Conservation (phyloP, 2,329 filamentous ascomycete genomes). For the Raffaelea ambrosiae region DNA sequence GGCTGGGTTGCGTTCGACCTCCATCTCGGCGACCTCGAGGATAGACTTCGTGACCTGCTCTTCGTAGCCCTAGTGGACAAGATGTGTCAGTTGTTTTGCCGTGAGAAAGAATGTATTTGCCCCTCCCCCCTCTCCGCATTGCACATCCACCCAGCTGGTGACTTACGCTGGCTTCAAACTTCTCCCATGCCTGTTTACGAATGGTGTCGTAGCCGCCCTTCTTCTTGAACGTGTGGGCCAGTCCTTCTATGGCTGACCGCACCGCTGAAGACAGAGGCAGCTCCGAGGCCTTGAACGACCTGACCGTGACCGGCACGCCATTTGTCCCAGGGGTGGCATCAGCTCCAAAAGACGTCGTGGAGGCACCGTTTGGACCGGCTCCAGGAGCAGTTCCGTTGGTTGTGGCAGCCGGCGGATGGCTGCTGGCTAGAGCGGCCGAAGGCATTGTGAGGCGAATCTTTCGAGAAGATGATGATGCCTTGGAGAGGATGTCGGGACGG, state of each 20-base stretch:
- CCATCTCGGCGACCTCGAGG: constrained; percentile 60
- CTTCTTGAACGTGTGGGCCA: constrained; percentile 78
- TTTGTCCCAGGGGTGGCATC: not conserved
- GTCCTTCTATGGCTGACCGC: constrained; percentile 61
- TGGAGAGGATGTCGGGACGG: too few relatives aligned
- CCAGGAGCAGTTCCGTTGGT: not conserved
- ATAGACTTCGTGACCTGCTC: constrained; percentile 57
- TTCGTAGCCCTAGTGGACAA: constrained; percentile 53
- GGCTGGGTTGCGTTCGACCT: constrained; percentile 66
- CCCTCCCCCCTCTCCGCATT: too few relatives aligned
- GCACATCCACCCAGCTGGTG: too few relatives aligned
- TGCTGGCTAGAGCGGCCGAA: not conserved
- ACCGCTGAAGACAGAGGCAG: constrained; percentile 67
- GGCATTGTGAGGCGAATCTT: not conserved
- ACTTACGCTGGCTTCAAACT: constrained; percentile 61
- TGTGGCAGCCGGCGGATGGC: not conserved
- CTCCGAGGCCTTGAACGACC: constrained; percentile 59
- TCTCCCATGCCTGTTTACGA: constrained; percentile 68
- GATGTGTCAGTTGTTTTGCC: not conserved
- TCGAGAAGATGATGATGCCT: too few relatives aligned
- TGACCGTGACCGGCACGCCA: not conserved
- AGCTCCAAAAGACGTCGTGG: not conserved
- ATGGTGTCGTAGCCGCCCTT: constrained; percentile 75
- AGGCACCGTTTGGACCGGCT: not conserved
- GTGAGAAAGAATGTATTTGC: too few relatives aligned